Evolutionary conservation across 164 flowering plant species (phyloP), one percentile per base, ranked within the genome.

Genomic region (Protea cynaroides): DNA sequence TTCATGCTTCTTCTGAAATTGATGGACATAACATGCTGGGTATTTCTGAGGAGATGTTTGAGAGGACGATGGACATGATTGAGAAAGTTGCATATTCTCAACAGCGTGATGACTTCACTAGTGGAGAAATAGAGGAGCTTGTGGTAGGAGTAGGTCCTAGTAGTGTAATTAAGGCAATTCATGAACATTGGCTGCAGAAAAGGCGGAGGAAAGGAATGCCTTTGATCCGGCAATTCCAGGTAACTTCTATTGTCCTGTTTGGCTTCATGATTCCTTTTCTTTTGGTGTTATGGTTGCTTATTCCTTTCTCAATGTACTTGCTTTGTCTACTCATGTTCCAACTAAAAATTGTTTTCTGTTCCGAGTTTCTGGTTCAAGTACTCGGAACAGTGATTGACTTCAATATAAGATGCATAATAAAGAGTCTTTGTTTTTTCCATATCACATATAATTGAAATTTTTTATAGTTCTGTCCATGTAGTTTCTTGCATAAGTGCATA

Each of bases 211-310:
- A 72, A 60, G 90, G 97, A 68, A 81, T 88, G 92, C 86, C 97
- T 63, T 81, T 95, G 77, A 75, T 92, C 43, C 83, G 99, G 53
- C 97, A 95, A 64, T 84, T 95, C 18, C 99, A 95, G 99, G 99
- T 95, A 77, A 44, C 52, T 47, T 34, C 11, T 43, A 18, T n/a
- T 9, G 68, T 1, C 59, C 25, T 60, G 1, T 53, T 4, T 11
- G n/a, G 57, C 29, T 43, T 29, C 19, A 7, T 8, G 5, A 13
- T 47, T 50, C 29, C 46, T 25, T n/a, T 25, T 51, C 36, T n/a
- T 47, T 29, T 29, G 34, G 34, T 29, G 34, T 29, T 29, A 29
- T 29, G 34, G 2, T 29, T 29, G 34, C 34, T 29, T 29, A 29
- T 29, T 29, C 34, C 34, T 29, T 29, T 29, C 34, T 29, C 34